Percentiles rank a stretch among this genome's conserved stretches.
phyloP scores from a whole-genome alignment of 1,139 yeast genomes.

The Wickerhamomyces sp. region DNA sequence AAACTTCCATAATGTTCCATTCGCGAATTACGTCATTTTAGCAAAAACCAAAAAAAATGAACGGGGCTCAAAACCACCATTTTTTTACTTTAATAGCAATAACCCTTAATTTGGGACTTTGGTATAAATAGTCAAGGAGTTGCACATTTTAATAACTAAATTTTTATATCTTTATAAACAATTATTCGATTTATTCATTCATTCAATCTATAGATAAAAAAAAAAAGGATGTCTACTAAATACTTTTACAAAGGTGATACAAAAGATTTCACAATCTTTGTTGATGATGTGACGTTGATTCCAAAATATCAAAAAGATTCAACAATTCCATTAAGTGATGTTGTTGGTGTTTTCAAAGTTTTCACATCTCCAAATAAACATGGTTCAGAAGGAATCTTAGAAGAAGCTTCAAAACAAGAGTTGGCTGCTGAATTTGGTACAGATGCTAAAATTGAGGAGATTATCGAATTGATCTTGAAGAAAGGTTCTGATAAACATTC shows the following conservation, averaged over 20 bases:
- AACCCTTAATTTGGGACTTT: no score
- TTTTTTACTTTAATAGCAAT: no score
- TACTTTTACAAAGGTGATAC: slow-evolving; percentile 60
- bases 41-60: no score
- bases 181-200: no score
- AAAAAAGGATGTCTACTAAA: slow-evolving; percentile 26
- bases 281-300: slow-evolving; percentile 45
- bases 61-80: no score
- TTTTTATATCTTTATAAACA: no score
- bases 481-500: slow-evolving; percentile 45
- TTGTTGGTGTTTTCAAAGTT: slow-evolving; percentile 61
- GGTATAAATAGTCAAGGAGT: no score
- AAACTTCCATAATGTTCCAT: no score
- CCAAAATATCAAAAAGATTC: slow-evolving; percentile 45
- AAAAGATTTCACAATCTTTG: slow-evolving; percentile 58
- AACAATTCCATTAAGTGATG: slow-evolving; percentile 53
- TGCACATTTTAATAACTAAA: no score
- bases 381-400: slow-evolving; percentile 65
- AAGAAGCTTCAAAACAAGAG: slow-evolving; percentile 61
- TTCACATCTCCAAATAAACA: slow-evolving; percentile 50
- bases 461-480: slow-evolving; percentile 47
- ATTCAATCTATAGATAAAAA: no score
- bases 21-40: no score
- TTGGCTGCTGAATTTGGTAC: slow-evolving; percentile 62
- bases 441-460: slow-evolving; percentile 35